Evolutionary conservation across 78 protist genomes (phyloP).

Genomic region (Dictyostelium brefeldianum): DNA sequence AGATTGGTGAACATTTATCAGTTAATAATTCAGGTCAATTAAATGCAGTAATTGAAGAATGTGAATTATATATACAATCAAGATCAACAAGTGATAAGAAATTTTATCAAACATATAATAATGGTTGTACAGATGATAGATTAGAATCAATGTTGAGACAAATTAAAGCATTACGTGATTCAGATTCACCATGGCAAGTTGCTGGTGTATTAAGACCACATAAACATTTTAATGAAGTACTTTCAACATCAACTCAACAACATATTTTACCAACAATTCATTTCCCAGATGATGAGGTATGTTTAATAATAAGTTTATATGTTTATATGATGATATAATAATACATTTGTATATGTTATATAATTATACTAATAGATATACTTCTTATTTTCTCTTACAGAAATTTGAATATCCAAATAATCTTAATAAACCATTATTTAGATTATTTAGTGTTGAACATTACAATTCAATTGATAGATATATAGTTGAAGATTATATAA

Average conservation of each 20-base stretch:
- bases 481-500: slow-evolving; percentile 47
- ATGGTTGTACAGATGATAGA: slow-evolving; percentile 49
- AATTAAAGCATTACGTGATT: slow-evolving; percentile 29
- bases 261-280: slow-evolving; percentile 64
- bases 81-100: slow-evolving; percentile 56
- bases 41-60: slow-evolving; percentile 52
- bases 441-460: slow-evolving; percentile 28
- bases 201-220: slow-evolving; percentile 5
- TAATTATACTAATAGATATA: background rate
- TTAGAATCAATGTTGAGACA: slow-evolving; percentile 49
- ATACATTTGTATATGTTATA: background rate
- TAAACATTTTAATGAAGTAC: slow-evolving; percentile 7
- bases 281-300: slow-evolving; percentile 65
- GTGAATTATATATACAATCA: slow-evolving; percentile 26
- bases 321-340: background rate
- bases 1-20: slow-evolving; percentile 38
- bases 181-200: slow-evolving; percentile 12
- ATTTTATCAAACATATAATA: slow-evolving; percentile 59
- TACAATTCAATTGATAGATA: slow-evolving; percentile 58
- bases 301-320: background rate
- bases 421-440: slow-evolving; percentile 39
- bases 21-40: slow-evolving; percentile 34
- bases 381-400: background rate
- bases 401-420: slow-evolving; percentile 56
- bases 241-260: slow-evolving; percentile 23